These are phyloP conservation scores for Phytophthora tentaculata DNA, from an alignment of 352 stramenopile species.

Conservation along the genomic window DNA sequence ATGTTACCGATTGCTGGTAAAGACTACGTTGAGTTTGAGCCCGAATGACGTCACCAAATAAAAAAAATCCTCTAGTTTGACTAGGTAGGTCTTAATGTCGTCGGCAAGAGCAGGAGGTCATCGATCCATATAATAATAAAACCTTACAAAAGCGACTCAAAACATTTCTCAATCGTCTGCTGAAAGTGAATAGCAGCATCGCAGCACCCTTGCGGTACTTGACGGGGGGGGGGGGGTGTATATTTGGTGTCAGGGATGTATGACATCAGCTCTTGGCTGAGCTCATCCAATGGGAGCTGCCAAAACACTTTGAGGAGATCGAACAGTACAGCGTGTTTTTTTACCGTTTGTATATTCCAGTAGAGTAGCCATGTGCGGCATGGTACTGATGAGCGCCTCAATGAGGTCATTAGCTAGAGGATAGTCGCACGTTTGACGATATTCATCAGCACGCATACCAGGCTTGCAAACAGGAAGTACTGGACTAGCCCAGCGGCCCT, in stretches of 20 bases:
- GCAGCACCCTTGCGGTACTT: not conserved
- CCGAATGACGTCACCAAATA: not conserved
- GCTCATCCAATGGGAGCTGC: not conserved
- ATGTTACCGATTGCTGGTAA: conserved; percentile 10
- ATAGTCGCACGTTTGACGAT: not conserved
- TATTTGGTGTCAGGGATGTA: not conserved
- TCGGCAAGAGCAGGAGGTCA: not conserved
- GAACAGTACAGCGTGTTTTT: not conserved
- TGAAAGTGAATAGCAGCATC: not conserved
- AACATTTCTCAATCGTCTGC: not conserved
- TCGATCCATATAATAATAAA: not conserved
- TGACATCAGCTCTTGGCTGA: not conserved
- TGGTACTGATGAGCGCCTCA: not conserved
- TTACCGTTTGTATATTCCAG: not conserved
- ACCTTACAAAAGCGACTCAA: not conserved
- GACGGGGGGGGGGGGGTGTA: not conserved
- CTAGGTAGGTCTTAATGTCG: not conserved
- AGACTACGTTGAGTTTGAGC: not conserved
- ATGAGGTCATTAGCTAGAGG: not conserved
- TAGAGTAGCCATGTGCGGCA: not conserved
- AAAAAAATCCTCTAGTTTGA: not conserved
- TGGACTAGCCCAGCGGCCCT: not conserved
- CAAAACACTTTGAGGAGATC: not conserved
- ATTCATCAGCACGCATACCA: not conserved
- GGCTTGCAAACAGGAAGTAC: not conserved